A percentile compares a stretch with the other conserved stretches of the same genome.
Conservation (phyloP, 805 yeast species). For the Lipomyces spencermartinsiae region DNA sequence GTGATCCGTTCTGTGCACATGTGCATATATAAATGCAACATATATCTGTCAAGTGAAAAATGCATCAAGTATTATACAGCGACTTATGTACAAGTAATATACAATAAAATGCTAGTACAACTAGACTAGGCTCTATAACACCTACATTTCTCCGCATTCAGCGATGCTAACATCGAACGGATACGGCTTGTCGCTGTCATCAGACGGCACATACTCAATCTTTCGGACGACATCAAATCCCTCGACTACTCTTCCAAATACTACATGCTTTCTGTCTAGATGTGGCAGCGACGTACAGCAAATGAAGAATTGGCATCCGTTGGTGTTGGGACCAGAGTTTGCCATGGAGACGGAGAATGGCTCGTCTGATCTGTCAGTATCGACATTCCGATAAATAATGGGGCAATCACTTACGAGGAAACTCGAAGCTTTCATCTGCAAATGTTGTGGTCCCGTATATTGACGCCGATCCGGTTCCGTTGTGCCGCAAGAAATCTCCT, state of each 20-base stretch:
- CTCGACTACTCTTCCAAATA: constrained; percentile 56
- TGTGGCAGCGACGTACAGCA: constrained; percentile 47
- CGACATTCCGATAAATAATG: background rate
- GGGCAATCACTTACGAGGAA: constrained; percentile 42
- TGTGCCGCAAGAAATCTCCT: constrained; percentile 55
- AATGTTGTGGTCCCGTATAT: constrained; percentile 53
- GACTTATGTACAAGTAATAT: background rate
- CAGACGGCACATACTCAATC: constrained; percentile 47
- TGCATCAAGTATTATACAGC: background rate
- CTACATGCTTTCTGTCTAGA: constrained; percentile 57
- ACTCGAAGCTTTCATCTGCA: constrained; percentile 53
- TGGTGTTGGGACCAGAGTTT: constrained; percentile 65
- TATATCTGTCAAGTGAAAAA: background rate
- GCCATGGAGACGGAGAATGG: constrained; percentile 63
- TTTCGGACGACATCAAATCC: constrained; percentile 49
- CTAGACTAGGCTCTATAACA: background rate
- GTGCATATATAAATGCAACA: too few relatives aligned
- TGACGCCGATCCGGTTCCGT: constrained; percentile 54
- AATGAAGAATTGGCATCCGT: constrained; percentile 66
- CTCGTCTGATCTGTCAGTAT: constrained; percentile 38
- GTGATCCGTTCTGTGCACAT: background rate
- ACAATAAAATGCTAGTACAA: background rate
- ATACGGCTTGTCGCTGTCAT: constrained; percentile 44
- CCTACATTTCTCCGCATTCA: constrained; percentile 50
- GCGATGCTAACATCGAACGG: constrained; percentile 44